Conservation (phyloP, 2,329 filamentous ascomycete genomes). For the Monosporascus sp. region DNA sequence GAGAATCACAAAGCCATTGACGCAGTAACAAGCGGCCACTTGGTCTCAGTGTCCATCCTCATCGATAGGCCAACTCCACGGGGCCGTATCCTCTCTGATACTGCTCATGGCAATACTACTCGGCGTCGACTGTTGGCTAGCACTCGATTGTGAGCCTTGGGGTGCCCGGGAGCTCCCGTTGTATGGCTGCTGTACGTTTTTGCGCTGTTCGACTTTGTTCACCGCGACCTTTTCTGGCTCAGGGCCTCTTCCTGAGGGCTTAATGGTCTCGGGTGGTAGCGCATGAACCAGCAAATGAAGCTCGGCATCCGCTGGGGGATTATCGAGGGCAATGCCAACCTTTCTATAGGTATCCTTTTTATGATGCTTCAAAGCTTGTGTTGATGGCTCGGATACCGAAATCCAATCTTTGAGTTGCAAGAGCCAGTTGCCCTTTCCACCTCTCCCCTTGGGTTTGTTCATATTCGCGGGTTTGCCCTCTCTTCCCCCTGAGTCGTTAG, state of each 20-base stretch:
- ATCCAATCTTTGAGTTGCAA: conserved; percentile 44
- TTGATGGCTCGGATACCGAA: conserved; percentile 42
- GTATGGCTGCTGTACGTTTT: conserved; percentile 23
- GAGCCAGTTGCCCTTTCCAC: conserved; percentile 31
- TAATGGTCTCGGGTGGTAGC: conserved; percentile 40
- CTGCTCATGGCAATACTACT: conserved; percentile 14
- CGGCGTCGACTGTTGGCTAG: conserved; percentile 18
- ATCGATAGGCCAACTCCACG: neutral
- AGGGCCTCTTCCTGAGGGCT: conserved; percentile 36
- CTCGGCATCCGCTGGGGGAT: conserved; percentile 39
- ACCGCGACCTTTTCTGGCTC: conserved; percentile 39
- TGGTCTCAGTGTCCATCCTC: neutral
- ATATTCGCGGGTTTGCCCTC: conserved; percentile 7
- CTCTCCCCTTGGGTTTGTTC: conserved; percentile 21
- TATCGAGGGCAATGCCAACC: conserved; percentile 37
- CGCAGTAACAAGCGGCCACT: neutral
- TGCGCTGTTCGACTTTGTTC: conserved; percentile 28
- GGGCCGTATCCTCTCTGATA: conserved; percentile 1
- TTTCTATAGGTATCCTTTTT: conserved; percentile 36
- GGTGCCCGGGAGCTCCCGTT: conserved; percentile 5
- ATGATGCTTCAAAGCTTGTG: conserved; percentile 41
- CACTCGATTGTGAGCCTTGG: conserved; percentile 17
- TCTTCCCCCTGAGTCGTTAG: conserved; percentile 1
- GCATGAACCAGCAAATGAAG: conserved; percentile 40
- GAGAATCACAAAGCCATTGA: neutral